Base-by-base conservation (phyloP, 1,284 basidiomycete species). In the Hymenochaete sp. region DNA sequence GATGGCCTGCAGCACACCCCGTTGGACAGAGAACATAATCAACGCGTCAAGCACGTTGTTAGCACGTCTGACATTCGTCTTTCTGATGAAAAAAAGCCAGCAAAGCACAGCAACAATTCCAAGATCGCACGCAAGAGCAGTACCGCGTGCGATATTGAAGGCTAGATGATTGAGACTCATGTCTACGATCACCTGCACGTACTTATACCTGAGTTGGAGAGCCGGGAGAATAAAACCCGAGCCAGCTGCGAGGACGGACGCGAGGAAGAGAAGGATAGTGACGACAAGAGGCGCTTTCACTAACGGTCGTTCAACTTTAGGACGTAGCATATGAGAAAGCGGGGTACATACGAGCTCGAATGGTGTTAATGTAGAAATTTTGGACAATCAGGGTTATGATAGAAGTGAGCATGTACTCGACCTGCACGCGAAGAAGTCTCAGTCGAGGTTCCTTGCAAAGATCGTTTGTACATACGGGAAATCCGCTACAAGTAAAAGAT, bases 11-110 rank as follows among this genome's bases (percentile, higher is more conserved):
- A 48, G 35, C 41, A 44, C 42, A 16, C 47, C 47, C 2, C 47
- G 41, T 24, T 48, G 47, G 7, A 48, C 47, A 14, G 47, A 44
- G 22, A 48, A 48, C 37, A 48, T 21, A 31, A 48, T 48, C 24
- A 48, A 35, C 7, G 41, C 22, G 26, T 48, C 35, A 13, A 48
- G 39, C 33, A 48, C 35, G 22, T 48, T 48, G 21, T 48, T 44
- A 16, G 47, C 27, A n/a, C 47, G 32, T 16, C 42, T 14, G 13
- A 48, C 36, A 19, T 38, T 38, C 16, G 42, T 39, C 42, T 38
- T 48, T 1, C 47, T 41, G 4, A 28, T 44, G 7, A 24, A 9
- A n/a, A 48, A 44, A 5, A 43, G 42, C 47, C 47, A 48, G 21
- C 47, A 48, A 5, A 48, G 25, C 11, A 38, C 42, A 21, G 33